These are phyloP conservation scores for Coemansia sp. DNA, from an alignment of 192 early-diverging fungal genomes.

Conservation along the genomic window DNA sequence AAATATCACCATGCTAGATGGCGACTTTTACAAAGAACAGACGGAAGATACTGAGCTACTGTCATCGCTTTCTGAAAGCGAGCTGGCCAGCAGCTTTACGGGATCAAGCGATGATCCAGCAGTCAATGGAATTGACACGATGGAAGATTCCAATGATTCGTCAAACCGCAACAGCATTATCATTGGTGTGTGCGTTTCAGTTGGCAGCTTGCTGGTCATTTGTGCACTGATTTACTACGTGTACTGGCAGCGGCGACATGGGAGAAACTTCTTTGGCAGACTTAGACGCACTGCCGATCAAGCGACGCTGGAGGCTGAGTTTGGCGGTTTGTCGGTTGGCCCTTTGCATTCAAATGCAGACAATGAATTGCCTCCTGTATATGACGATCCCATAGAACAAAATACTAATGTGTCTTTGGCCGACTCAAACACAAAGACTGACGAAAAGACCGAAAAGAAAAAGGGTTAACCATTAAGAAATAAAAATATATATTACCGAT, in stretches of 20 bases:
- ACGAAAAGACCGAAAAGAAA: neutral
- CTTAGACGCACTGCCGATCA: neutral
- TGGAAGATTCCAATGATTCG: neutral
- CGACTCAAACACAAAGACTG: neutral
- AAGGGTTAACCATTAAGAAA: too few species aligned
- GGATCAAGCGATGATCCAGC: neutral
- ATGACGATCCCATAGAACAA: neutral
- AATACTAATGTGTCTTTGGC: neutral
- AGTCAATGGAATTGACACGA: neutral
- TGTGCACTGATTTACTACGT: neutral
- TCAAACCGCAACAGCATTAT: neutral
- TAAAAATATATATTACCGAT: too few species aligned
- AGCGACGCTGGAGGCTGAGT: neutral
- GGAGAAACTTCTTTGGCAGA: neutral
- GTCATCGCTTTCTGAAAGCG: too few species aligned
- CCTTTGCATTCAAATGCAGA: neutral
- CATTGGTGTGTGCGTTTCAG: neutral
- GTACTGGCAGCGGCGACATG: neutral
- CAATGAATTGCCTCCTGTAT: neutral
- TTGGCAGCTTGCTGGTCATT: neutral
- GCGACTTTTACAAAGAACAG: neutral
- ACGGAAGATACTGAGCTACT: neutral
- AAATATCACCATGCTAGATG: neutral
- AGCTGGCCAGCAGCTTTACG: too few species aligned
- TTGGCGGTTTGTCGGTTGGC: neutral